Base-by-base conservation (phyloP, 352 stramenopile species). In the Phytophthora aleatoria region DNA sequence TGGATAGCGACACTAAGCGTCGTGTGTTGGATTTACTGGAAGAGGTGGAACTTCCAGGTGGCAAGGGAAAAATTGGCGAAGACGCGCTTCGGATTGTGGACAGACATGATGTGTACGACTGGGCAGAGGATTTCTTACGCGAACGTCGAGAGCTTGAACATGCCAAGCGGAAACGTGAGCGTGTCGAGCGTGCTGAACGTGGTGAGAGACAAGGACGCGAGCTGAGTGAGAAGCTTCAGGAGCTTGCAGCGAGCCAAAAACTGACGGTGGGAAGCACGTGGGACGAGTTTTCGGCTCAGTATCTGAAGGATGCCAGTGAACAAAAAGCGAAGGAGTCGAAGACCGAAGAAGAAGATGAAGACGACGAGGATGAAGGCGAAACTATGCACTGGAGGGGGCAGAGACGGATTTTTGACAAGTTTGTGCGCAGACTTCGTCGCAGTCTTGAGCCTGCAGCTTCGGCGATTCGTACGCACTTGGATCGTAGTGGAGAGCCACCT, bases 41-140 rank as follows among this genome's bases (percentile, higher is more conserved):
- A n/a, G 51, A 79, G 1, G 64, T 77, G 1, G 71, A 77, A 44
- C 44, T 70, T 9, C 27, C 70, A 1, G 51, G 54, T 31, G 15
- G 2, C 9, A 61, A 38, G 31, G 71, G 53, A 2, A 69, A 62
- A 39, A 6, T 77, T 20, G 65, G 69, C 9, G 66, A 67, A 30
- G 66, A 73, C 2, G 71, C 49, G 10, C 71, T 74, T 38, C 51
- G 54, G 33, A 69, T 67, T 24, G 55, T 83, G 3, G 73, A 87
- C 24, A 76, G 81, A 39, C 67, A 85, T 42, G 73, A 86, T 28
- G 71, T 92, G n/a, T 91, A 87, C 53, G 67, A 88, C 41, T 90
- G 81, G 81, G 69, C 72, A 3, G 81, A 92, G 45, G 64, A 76
- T 12, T 73, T 83, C 13, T 24, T 91, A 33, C 64, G 73, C 8